Percentiles rank a stretch among this genome's conserved stretches.
These are phyloP conservation scores for Volutella citrinella DNA, from an alignment of 2,329 filamentous ascomycete species.

Conservation along the genomic window DNA sequence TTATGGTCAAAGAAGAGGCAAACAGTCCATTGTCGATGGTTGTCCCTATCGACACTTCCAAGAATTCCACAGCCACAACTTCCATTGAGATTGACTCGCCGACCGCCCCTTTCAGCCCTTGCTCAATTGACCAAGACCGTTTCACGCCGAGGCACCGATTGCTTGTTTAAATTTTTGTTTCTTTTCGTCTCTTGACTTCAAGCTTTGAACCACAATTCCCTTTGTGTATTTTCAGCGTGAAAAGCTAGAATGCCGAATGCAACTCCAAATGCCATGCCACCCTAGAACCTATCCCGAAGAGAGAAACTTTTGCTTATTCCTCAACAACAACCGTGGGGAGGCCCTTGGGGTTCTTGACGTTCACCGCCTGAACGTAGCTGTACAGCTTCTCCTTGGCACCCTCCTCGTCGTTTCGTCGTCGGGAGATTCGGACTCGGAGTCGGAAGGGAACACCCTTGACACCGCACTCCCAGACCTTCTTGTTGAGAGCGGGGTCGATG, in stretches of 20 bases:
- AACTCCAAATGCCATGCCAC: constrained; percentile 47
- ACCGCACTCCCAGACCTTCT: constrained; percentile 99
- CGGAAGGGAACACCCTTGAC: constrained; percentile 99
- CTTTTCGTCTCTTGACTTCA: constrained; percentile 22
- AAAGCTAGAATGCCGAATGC: constrained; percentile 45
- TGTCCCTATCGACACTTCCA: constrained; percentile 24
- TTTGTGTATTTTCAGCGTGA: constrained; percentile 37
- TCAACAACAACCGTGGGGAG: constrained; percentile 87
- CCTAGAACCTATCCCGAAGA: constrained; percentile 41
- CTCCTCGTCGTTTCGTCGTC: constrained; percentile 99
- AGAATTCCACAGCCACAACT: constrained; percentile 18
- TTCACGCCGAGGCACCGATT: constrained; percentile 28
- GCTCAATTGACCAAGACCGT: constrained; percentile 18
- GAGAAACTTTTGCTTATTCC: constrained; percentile 52
- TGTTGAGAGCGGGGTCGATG: constrained; percentile 98
- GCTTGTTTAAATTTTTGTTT: constrained; percentile 5
- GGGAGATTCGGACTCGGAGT: constrained; percentile 95
- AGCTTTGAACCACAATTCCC: constrained; percentile 34
- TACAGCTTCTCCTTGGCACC: constrained; percentile 99
- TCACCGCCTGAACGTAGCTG: constrained; percentile 99
- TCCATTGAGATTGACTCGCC: constrained; percentile 17
- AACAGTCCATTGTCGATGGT: constrained; percentile 25
- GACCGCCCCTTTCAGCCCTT: constrained; percentile 13
- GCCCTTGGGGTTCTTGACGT: constrained; percentile 99
- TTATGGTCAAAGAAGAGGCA: constrained; percentile 14